A percentile compares a stretch with the other conserved stretches of the same genome.
phyloP scores from a whole-genome alignment of 495 filamentous ascomycete genomes.

The Xylaria longipes region DNA sequence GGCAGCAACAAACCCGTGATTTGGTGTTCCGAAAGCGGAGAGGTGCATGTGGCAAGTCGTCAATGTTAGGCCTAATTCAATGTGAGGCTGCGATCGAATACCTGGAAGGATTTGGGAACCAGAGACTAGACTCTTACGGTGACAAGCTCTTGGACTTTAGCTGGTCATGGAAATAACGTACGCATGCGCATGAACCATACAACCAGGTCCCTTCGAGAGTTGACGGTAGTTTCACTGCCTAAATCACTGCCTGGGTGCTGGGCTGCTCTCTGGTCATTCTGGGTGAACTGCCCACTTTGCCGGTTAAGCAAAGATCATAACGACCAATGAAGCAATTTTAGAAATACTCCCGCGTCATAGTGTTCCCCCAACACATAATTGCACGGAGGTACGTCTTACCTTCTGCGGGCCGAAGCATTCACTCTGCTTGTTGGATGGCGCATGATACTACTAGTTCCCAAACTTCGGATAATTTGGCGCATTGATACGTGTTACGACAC shows the following conservation, averaged over 20 bases:
- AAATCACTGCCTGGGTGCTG: too few relatives aligned
- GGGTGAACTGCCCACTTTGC: neutral
- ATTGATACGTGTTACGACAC: constrained; percentile 1
- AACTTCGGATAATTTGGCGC: neutral
- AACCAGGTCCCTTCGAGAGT: too few relatives aligned
- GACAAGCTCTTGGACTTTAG: neutral
- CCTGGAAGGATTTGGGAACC: neutral
- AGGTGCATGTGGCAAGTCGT: neutral
- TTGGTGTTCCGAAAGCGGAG: neutral
- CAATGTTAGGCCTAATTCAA: neutral
- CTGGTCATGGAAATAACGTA: neutral
- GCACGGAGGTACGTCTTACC: neutral
- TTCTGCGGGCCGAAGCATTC: neutral
- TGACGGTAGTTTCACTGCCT: neutral
- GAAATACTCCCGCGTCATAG: neutral
- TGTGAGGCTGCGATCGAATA: neutral
- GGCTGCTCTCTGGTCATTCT: neutral
- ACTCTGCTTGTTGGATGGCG: neutral
- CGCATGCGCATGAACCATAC: neutral
- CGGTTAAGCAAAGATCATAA: neutral
- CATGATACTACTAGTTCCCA: neutral
- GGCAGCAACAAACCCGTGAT: neutral
- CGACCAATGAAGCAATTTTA: neutral
- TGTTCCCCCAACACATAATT: neutral
- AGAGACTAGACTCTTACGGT: neutral